phyloP scores from a whole-genome alignment of 202 grass and related monocot species.

The Saccharum hybrid region DNA sequence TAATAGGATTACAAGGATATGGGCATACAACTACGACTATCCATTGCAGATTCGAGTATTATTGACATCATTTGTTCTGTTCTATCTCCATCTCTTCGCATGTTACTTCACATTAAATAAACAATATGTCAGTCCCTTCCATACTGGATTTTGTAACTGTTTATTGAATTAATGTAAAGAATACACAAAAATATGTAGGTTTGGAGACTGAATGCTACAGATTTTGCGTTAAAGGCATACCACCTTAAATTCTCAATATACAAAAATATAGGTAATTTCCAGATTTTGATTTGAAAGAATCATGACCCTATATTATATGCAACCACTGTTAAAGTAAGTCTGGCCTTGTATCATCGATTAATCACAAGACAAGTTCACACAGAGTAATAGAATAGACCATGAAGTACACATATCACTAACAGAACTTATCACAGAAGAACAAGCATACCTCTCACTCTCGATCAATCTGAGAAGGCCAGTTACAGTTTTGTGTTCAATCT shows the following conservation, averaged over 20 bases:
- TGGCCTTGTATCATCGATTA: neutral
- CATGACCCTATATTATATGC: neutral
- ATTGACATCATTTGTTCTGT: neutral
- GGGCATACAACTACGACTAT: neutral
- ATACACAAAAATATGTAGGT: neutral
- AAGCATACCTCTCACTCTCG: conserved; percentile 88
- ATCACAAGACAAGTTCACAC: neutral
- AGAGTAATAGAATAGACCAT: neutral
- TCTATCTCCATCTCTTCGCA: neutral
- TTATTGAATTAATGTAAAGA: neutral
- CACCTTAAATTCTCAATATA: neutral
- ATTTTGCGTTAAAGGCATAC: neutral
- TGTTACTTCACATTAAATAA: neutral
- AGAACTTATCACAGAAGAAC: conserved; percentile 26
- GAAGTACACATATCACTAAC: neutral
- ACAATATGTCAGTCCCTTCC: neutral
- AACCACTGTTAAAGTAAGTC: neutral
- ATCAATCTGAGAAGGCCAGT: conserved; percentile 96
- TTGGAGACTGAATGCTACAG: neutral
- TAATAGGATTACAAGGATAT: neutral
- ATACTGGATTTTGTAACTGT: neutral
- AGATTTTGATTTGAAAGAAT: neutral
- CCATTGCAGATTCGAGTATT: neutral
- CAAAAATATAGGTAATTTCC: neutral
- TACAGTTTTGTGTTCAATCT: conserved; percentile 91